Conservation (phyloP, 768 basidiomycete genomes). For the Sporobolomyces pararoseus region DNA sequence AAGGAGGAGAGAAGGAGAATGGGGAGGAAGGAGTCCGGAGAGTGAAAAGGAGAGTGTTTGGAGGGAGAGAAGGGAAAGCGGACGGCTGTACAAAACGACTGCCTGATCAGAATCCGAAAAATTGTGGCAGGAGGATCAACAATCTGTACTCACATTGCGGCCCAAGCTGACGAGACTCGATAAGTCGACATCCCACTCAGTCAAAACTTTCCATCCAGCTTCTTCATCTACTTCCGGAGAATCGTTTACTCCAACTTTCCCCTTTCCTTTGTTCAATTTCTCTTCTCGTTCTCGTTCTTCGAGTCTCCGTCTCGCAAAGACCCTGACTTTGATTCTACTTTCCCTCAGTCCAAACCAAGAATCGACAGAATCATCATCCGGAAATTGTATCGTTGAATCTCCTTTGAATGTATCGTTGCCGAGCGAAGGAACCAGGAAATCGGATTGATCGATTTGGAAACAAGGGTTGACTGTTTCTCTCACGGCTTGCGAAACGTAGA, state of each 20-base stretch:
- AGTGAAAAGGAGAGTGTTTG: conserved; percentile 40
- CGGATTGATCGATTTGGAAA: conserved; percentile 10
- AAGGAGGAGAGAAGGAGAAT: conserved; percentile 5
- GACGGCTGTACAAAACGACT: conserved; percentile 11
- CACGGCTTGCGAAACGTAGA: conserved; percentile 21
- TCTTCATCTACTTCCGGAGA: not conserved
- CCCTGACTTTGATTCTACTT: not conserved
- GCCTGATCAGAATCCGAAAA: not conserved
- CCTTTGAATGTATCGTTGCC: not conserved
- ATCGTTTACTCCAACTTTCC: not conserved
- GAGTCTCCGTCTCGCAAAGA: conserved; percentile 17
- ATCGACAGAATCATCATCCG: not conserved
- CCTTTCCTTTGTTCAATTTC: conserved; percentile 14
- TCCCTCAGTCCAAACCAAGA: conserved; percentile 22
- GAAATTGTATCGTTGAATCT: not conserved
- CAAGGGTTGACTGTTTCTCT: conserved; percentile 4
- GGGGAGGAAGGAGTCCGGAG: conserved; percentile 5
- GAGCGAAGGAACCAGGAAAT: conserved; percentile 1
- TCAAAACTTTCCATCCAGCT: conserved; percentile 16
- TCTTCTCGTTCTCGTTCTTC: not conserved
- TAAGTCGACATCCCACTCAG: conserved; percentile 38
- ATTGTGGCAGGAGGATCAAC: not conserved
- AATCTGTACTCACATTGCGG: conserved; percentile 22
- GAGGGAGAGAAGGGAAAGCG: conserved; percentile 31
- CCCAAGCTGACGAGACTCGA: conserved; percentile 31